Conservation (phyloP, 371 early-diverging fungal genomes). For the Mucor racemosus region DNA sequence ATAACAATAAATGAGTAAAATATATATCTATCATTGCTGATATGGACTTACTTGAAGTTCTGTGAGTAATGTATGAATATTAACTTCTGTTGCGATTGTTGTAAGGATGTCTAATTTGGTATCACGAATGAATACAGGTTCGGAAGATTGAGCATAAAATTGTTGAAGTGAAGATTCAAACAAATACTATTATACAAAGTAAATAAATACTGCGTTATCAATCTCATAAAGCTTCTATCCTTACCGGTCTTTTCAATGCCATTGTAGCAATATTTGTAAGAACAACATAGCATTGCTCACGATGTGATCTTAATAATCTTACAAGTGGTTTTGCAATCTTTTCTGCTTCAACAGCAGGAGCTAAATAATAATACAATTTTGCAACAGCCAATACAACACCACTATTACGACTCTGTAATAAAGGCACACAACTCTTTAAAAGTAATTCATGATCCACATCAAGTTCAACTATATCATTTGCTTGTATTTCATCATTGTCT, state of each 20-base stretch:
- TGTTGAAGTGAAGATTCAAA: constrained; percentile 75
- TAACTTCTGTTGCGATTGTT: constrained; percentile 64
- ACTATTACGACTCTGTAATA: constrained; percentile 87
- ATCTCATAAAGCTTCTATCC: constrained; percentile 7
- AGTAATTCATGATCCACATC: constrained; percentile 83
- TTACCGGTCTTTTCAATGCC: constrained; percentile 70
- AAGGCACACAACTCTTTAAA: constrained; percentile 70
- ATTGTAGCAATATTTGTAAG: constrained; percentile 81
- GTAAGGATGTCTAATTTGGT: constrained; percentile 87
- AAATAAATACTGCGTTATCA: neutral
- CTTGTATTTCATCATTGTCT: constrained; percentile 35
- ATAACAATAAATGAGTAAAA: neutral
- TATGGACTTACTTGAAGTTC: constrained; percentile 48
- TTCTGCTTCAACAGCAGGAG: constrained; percentile 65
- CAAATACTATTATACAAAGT: constrained; percentile 47
- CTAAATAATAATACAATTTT: constrained; percentile 74
- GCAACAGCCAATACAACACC: constrained; percentile 85
- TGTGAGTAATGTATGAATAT: constrained; percentile 56
- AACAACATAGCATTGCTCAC: constrained; percentile 81
- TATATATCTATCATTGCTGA: neutral
- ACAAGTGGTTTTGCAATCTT: constrained; percentile 77
- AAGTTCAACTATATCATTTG: constrained; percentile 44
- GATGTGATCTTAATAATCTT: constrained; percentile 71
- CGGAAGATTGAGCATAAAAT: constrained; percentile 84
- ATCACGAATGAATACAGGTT: constrained; percentile 78